Percentiles rank a stretch among this genome's conserved stretches.
Conservation (phyloP, 2,329 filamentous ascomycete genomes). For the Nemania sp. region DNA sequence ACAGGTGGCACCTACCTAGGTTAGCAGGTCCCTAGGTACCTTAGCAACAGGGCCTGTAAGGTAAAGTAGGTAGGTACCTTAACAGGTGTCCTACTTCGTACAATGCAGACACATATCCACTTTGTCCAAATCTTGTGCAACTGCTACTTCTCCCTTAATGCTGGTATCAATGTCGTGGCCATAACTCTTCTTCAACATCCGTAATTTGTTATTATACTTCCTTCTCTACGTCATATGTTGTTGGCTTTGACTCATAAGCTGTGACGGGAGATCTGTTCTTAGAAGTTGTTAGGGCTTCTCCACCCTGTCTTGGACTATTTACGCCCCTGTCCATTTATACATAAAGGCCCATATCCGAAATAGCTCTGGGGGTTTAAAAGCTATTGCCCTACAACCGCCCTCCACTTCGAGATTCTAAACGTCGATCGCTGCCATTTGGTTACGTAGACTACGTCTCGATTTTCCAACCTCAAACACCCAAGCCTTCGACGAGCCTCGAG, state of each 20-base stretch:
- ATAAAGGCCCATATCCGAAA: not conserved
- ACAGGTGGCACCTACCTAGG: too few relatives aligned
- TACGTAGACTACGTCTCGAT: not conserved
- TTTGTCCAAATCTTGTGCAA: slow-evolving; percentile 9
- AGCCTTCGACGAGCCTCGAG: not conserved
- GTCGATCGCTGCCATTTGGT: slow-evolving; percentile 15
- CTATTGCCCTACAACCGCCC: slow-evolving; percentile 8
- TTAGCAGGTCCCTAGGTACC: too few relatives aligned
- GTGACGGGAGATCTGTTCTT: slow-evolving; percentile 36
- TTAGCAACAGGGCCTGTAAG: too few relatives aligned
- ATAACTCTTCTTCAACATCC: slow-evolving; percentile 11
- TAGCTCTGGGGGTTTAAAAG: not conserved
- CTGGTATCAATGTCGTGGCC: slow-evolving; percentile 25
- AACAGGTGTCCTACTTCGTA: not conserved
- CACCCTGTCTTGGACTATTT: not conserved
- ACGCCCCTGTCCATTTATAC: slow-evolving; percentile 21
- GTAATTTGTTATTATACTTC: slow-evolving; percentile 17
- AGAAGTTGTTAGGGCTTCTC: slow-evolving; percentile 32
- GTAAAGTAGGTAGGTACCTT: not conserved
- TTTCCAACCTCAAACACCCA: not conserved
- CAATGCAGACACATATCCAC: slow-evolving; percentile 37
- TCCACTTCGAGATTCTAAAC: not conserved
- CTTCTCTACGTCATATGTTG: slow-evolving; percentile 8
- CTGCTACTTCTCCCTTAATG: not conserved
- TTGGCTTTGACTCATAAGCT: slow-evolving; percentile 24